Evolutionary conservation across 2,329 filamentous ascomycete species (phyloP).

Genomic region (Dactylella cylindrospora): DNA sequence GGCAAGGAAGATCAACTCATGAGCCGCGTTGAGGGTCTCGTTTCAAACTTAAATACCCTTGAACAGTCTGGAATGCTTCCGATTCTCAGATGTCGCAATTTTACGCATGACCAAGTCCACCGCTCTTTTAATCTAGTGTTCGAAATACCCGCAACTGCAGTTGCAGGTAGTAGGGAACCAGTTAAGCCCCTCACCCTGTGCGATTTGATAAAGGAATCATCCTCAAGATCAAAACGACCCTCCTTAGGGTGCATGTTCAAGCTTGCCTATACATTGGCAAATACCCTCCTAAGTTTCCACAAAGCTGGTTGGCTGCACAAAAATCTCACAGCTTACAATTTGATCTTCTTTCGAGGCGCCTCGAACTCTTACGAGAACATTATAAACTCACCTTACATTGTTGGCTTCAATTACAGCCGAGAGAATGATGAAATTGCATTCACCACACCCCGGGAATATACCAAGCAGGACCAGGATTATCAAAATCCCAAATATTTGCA

Average conservation of each 20-base stretch:
- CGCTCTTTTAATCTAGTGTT: no score
- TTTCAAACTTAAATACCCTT: no score
- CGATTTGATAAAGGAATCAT: constrained; percentile 7
- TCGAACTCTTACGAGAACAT: constrained; percentile 15
- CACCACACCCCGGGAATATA: constrained; percentile 3
- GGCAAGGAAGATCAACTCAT: no score
- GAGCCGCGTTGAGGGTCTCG: no score
- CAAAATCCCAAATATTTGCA: constrained; percentile 16
- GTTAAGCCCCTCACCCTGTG: no score
- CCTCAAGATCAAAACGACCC: constrained; percentile 7
- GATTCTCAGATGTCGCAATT: no score
- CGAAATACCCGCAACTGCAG: no score
- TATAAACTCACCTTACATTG: constrained; percentile 17
- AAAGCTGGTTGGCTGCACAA: constrained; percentile 37
- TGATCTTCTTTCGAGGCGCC: constrained; percentile 13
- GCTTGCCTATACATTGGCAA: constrained; percentile 12
- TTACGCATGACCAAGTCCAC: no score
- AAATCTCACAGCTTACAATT: constrained; percentile 19
- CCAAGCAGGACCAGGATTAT: constrained; percentile 4
- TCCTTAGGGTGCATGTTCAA: constrained; percentile 18
- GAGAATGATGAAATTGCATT: constrained; percentile 16
- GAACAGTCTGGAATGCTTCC: no score
- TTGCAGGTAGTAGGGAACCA: no score
- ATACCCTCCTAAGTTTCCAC: constrained; percentile 18
- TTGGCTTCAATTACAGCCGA: constrained; percentile 26